These are phyloP conservation scores for Trichosanthes truncata DNA, from an alignment of 306 rosid species.

Conservation along the genomic window DNA sequence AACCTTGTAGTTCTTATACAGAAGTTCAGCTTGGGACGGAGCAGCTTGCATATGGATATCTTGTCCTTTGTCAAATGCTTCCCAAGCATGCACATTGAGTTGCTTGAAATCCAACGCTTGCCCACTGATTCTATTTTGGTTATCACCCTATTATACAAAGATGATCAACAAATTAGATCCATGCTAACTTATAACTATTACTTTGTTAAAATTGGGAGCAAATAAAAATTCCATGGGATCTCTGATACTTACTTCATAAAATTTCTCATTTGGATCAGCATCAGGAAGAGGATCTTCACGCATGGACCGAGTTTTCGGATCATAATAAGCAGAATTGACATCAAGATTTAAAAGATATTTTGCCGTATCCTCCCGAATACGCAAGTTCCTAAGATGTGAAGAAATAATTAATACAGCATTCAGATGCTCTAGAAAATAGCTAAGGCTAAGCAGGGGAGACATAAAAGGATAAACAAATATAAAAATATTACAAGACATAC, in stretches of 20 bases:
- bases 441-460: background rate
- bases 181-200: background rate
- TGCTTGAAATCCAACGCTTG: slow-evolving; percentile 54
- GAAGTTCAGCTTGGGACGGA: slow-evolving; percentile 63
- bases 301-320: slow-evolving; percentile 55
- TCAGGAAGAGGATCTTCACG: slow-evolving; percentile 57
- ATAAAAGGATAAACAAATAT: background rate
- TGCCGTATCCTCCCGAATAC: slow-evolving; percentile 45
- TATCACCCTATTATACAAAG: slow-evolving; percentile 30
- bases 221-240: background rate
- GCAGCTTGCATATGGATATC: slow-evolving; percentile 65
- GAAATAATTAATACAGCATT: background rate
- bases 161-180: background rate
- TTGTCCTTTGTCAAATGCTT: slow-evolving; percentile 57
- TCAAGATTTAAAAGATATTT: slow-evolving; percentile 49
- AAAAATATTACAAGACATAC: slow-evolving; percentile 11
- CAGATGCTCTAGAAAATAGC: background rate
- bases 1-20: slow-evolving; percentile 45
- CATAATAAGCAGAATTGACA: slow-evolving; percentile 43
- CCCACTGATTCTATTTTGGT: slow-evolving; percentile 40
- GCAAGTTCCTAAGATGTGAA: slow-evolving; percentile 30
- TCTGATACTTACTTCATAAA: slow-evolving; percentile 35
- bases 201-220: background rate
- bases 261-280: slow-evolving; percentile 59
- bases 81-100: slow-evolving; percentile 51